Evolutionary conservation across 2,329 filamentous ascomycete genomes (phyloP), one percentile per base, ranked within the genome.

Genomic region (Pseudocercospora vitis): DNA sequence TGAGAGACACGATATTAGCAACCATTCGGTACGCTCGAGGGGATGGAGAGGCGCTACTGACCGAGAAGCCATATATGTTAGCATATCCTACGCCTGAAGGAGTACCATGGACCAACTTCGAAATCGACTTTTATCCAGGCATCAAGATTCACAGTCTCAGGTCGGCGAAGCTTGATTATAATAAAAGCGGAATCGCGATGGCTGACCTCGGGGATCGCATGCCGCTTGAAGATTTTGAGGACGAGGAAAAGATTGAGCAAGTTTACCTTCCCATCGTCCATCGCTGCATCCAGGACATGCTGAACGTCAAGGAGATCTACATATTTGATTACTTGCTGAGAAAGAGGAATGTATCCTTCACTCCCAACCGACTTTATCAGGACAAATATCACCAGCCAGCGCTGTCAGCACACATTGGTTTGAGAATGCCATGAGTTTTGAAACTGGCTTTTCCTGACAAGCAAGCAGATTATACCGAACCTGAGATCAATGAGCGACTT

Each of bases 301-400:
- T 53, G 7, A 45, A 28, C 1, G 51, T 21, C 16, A 49, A 44
- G 16, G 51, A 53, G 7, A 40, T 53, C 14, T 48, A 48, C 44
- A 53, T 53, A 12, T 53, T 53, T n/a, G 51, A 53, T 24, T 49
- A 53, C 21, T 40, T 53, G 51, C n/a, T 53, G 8, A 16, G 51
- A 7, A 48, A 42, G 26, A 39, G 51, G 19, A 45, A 49, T 7
- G 33, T 33, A 4, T 32, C n/a, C 9, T 53, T 53, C 14, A 32
- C 45, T 3, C 28, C 29, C n/a, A 23, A 48, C 12, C 26, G 33
- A 4, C 35, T 29, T 0, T 11, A 32, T 12, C 12, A 49, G 19
- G 51, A 53, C 26, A 33, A 21, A 12, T 24, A 11, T 2, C 51
- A 32, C 9, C 51, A 53, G 18, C 51, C 51, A 14, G 51, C 51